phyloP scores from a whole-genome alignment of 2,329 filamentous ascomycete genomes.

The Zymoseptoria brevis region DNA sequence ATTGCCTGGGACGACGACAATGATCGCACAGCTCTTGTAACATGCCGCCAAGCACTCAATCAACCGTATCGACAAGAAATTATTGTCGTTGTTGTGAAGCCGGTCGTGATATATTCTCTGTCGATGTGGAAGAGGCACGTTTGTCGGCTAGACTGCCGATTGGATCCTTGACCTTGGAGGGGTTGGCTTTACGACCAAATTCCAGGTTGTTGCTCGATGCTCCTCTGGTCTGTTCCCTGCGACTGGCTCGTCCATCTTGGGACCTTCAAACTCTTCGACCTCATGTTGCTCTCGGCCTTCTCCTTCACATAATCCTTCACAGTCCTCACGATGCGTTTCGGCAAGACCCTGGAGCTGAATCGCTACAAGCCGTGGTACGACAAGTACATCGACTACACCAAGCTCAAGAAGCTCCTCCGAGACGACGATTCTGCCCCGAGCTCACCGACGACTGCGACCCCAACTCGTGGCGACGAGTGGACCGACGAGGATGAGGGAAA shows the following conservation, averaged over 20 bases:
- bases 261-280: background rate
- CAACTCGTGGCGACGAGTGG: constrained; percentile 60
- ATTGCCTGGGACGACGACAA: background rate
- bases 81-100: background rate
- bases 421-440: constrained; percentile 49
- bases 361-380: constrained; percentile 83
- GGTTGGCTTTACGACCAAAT: background rate
- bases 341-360: constrained; percentile 72
- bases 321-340: constrained; percentile 72
- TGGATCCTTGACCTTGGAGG: background rate
- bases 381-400: constrained; percentile 91
- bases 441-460: constrained; percentile 38
- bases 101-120: background rate
- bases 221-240: background rate
- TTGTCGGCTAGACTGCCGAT: background rate
- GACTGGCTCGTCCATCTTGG: background rate
- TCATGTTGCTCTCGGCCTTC: background rate
- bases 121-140: background rate
- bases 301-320: background rate
- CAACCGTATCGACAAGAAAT: background rate
- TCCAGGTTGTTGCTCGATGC: background rate
- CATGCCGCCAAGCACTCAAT: background rate
- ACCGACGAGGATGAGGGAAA: constrained; percentile 87
- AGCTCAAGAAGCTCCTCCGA: constrained; percentile 80
- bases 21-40: background rate